Base-by-base conservation (phyloP, 208 protist genomes). In the Leishmania guyanensis region DNA sequence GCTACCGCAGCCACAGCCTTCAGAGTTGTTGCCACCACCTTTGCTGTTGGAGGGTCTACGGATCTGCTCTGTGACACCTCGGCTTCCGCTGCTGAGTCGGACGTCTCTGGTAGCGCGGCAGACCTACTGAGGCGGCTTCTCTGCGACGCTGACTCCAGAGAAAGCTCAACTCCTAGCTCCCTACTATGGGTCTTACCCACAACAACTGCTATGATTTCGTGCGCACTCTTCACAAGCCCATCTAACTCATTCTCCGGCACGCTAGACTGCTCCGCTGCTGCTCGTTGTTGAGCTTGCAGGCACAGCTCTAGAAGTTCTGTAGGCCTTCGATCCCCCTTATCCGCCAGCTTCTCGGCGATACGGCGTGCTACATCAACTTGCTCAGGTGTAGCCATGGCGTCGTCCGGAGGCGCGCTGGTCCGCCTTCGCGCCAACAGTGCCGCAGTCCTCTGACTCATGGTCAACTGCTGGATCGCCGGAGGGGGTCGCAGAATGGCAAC, bases 191-290 rank as follows among this genome's bases (percentile, higher is more conserved):
- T 60, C 73, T 51, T 56, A 29, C 81, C 75, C 14, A 85, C 72
- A 12, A 77, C 54, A 9, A 79, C 73, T 0, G 36, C 64, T 26
- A 85, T 46, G 50, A 85, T 29, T 17, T 85, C 73, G 0, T 72
- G 70, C 26, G 82, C 60, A n/a, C 64, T 83, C 26, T 58, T 60
- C 75, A 83, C 71, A 16, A 87, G 75, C 48, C 66, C 68, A 50
- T 84, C 78, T 54, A 88, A 76, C 69, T 85, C 86, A 29, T 78
- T 79, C n/a, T 82, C 75, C 36, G 82, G 80, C 36, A 85, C 54
- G 9, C 51, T 64, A 46, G 80, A 80, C 29, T 84, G 78, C 64
- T 69, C 71, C 10, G 62, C 62, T 5, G 84, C 71, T 56, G 51
- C 72, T 29, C 46, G 29, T 58, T 77, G 22, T 46, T 62, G 33